These are phyloP conservation scores for Fagopyrum tataricum DNA, from an alignment of 148 eudicot species.

Conservation along the genomic window DNA sequence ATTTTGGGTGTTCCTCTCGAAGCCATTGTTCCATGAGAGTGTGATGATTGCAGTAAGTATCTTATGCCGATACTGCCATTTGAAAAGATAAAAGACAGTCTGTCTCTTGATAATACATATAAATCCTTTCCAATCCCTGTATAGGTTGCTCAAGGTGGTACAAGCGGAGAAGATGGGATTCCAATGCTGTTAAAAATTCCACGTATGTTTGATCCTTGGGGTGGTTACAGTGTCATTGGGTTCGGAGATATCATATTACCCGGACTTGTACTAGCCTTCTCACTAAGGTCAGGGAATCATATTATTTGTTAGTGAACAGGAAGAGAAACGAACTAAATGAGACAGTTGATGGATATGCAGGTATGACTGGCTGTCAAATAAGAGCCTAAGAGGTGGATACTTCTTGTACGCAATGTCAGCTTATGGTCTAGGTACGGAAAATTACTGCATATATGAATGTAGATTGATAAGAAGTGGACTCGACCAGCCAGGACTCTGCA, in stretches of 20 bases:
- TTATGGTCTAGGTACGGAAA: slow-evolving; percentile 68
- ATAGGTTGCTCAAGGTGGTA: slow-evolving; percentile 96
- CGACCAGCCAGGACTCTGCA: no score
- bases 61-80: slow-evolving; percentile 2
- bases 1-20: slow-evolving; percentile 94
- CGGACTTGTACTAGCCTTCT: slow-evolving; percentile 78
- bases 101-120: slow-evolving; percentile 6
- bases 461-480: no score
- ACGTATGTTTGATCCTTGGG: slow-evolving; percentile 98
- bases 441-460: neutral
- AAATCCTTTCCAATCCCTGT: slow-evolving; percentile 10
- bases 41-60: slow-evolving; percentile 94
- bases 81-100: neutral
- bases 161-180: slow-evolving; percentile 97
- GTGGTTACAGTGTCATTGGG: slow-evolving; percentile 97
- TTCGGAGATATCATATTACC: slow-evolving; percentile 98
- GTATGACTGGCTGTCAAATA: slow-evolving; percentile 92
- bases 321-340: neutral
- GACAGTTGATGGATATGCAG: slow-evolving; percentile 30
- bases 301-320: neutral
- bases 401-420: slow-evolving; percentile 93
- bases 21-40: slow-evolving; percentile 79
- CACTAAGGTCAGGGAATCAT: slow-evolving; percentile 56
- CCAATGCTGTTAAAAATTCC: slow-evolving; percentile 99
- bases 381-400: slow-evolving; percentile 72